Evolutionary conservation across 2,329 filamentous ascomycete genomes (phyloP).

Genomic region (Pestalotiopsis sp.): DNA sequence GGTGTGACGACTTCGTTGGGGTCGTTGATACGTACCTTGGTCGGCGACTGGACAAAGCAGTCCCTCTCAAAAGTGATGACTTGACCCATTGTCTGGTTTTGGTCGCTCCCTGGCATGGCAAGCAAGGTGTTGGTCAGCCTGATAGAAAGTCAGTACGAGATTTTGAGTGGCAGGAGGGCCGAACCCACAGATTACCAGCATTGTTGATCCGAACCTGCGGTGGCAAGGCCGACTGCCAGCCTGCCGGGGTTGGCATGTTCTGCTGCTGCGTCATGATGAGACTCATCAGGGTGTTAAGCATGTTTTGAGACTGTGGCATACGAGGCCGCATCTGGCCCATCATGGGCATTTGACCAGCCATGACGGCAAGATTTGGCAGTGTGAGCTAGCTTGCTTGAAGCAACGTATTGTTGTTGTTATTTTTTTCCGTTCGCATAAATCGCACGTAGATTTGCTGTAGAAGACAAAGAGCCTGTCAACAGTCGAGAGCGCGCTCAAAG

Average conservation of each 20-base stretch:
- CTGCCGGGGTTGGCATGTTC: constrained; percentile 23
- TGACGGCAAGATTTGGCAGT: constrained; percentile 43
- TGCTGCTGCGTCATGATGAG: constrained; percentile 25
- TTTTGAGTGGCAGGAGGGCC: not conserved
- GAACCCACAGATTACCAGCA: constrained; percentile 38
- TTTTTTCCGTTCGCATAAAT: no score
- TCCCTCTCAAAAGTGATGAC: constrained; percentile 52
- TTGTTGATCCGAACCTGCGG: constrained; percentile 34
- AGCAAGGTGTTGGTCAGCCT: constrained; percentile 57
- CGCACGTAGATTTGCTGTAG: not conserved
- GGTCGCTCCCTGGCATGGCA: constrained; percentile 44
- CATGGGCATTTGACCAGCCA: constrained; percentile 64
- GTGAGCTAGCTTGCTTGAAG: not conserved
- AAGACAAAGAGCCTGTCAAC: not conserved
- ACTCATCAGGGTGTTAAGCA: constrained; percentile 42
- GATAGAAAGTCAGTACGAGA: constrained; percentile 14
- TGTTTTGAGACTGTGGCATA: constrained; percentile 39
- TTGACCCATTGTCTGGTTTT: constrained; percentile 41
- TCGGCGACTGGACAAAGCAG: constrained; percentile 45
- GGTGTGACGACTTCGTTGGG: not conserved
- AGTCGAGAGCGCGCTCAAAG: not conserved
- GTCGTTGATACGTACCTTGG: constrained; percentile 44
- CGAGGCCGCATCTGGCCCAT: constrained; percentile 53
- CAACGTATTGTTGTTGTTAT: not conserved
- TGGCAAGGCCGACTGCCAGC: constrained; percentile 36